Evolutionary conservation across 257 asterid genomes (phyloP), one percentile per base, ranked within the genome.

Genomic region (Capsicum chinense): DNA sequence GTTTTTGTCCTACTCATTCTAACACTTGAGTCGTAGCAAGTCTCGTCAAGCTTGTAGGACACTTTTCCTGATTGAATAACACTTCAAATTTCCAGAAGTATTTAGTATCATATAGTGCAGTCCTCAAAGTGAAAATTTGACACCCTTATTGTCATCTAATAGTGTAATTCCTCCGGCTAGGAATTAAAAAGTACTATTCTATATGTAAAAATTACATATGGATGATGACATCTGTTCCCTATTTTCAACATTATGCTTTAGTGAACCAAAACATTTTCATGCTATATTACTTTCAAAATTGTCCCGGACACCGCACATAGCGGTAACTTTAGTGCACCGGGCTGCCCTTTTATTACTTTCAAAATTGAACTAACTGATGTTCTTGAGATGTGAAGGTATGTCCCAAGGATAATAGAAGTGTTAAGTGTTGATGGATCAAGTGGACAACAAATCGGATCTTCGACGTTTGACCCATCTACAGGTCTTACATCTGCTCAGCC

Each of bases 341-440:
- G 33, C 33, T 26, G 33, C 33, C 33, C 33, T 26, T 26, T 26
- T 39, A 39, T 3, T 39, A 13, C 52, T n/a, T 79, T 17, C 57
- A 33, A 66, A 83, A 70, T 70, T 73, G 16, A 80, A 58, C 56
- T 64, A 52, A 6, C 26, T 52, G 57, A 26, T 64, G 39, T 35
- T 66, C 21, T 82, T 57, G 56, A 21, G 54, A 62, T 68, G 83
- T 88, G 87, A 80, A 96, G 99, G 88, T 93, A 94, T 80, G 82
- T 89, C 66, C 99, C 99, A 12, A 93, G 90, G 94, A 92, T 96
- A 64, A 88, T 96, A 79, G 98, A 94, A 89, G 94, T 86, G 50
- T 85, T 96, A 84, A 93, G 99, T 81, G 84, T 71, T 89, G 98
- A 92, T 88, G 99, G 98, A 89, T 89, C 98, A 39, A 88, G 92